These are phyloP conservation scores for Exophiala spinifera DNA, from an alignment of 2,329 filamentous ascomycete species.

Conservation along the genomic window DNA sequence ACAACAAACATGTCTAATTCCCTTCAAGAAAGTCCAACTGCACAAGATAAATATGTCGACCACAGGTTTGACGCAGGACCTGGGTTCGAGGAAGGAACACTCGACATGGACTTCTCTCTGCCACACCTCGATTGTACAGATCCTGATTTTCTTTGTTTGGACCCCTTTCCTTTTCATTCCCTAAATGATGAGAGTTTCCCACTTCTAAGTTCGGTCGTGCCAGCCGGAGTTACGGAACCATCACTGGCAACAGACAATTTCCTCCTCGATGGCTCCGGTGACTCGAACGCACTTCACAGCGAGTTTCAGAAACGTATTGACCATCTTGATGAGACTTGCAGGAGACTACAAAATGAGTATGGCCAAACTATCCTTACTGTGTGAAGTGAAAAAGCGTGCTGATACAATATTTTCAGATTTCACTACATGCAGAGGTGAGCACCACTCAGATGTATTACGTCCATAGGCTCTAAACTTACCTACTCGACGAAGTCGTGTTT, in stretches of 20 bases:
- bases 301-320: neutral
- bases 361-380: neutral
- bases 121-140: neutral
- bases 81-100: neutral
- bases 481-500: neutral
- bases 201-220: neutral
- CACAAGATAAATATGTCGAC: neutral
- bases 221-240: neutral
- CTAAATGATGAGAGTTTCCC: neutral
- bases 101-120: neutral
- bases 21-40: neutral
- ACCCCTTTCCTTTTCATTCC: constrained; percentile 2
- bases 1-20: neutral
- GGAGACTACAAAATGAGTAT: neutral
- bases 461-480: neutral
- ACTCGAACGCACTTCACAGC: neutral
- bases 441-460: neutral
- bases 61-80: neutral
- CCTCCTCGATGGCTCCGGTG: neutral
- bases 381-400: neutral
- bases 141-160: constrained; percentile 1
- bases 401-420: neutral
- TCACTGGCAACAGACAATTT: neutral
- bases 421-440: neutral
- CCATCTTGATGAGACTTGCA: neutral